Evolutionary conservation across 192 early-diverging fungal species (phyloP), one percentile per base, ranked within the genome.

Genomic region (Podila epigama): DNA sequence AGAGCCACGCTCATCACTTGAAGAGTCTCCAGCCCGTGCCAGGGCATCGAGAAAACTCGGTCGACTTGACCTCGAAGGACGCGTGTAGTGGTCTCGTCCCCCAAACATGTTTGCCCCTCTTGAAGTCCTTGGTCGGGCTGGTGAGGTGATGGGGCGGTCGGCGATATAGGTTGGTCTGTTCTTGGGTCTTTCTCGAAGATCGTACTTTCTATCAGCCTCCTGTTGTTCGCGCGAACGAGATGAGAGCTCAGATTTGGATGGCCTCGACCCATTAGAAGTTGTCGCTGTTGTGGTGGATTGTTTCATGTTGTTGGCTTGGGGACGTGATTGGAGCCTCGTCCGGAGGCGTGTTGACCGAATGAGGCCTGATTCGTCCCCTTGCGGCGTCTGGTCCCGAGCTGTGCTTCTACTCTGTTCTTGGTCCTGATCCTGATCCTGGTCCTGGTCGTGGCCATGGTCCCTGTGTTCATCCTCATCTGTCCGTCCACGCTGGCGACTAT

Each of bases 161-260:
- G 61, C 55, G 28, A 77, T 68, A 44, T 77, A 77, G 0, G 73
- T 58, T 2, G 73, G 73, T 13, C 73, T 48, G 52, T 77, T 77
- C 39, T 77, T 77, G 7, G 73, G 73, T 25, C 73, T 39, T 27
- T 77, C 73, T 25, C 73, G 52, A 16, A 77, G 50, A 36, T 77
- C 73, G 12, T 77, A 77, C 32, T 77, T 77, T 0, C 73, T 44
- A 42, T 77, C 73, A 1, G 55, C 28, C 13, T 77, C 73, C 39
- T 77, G 72, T 18, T 60, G 65, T 4, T 60, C 58, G 2, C 10
- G 34, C 11, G 15, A 37, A 40, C 58, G 35, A 16, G 51, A 54
- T 2, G 28, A 31, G 1, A 59, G 13, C 31, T 68, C 63, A 50
- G 60, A 36, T 4, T 61, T 52, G 3, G 66, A 68, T 6, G 52